Percentiles rank a stretch among this genome's conserved stretches.
These are phyloP conservation scores for Pseudocercospora musae DNA, from an alignment of 2,329 filamentous ascomycete species.

Conservation along the genomic window DNA sequence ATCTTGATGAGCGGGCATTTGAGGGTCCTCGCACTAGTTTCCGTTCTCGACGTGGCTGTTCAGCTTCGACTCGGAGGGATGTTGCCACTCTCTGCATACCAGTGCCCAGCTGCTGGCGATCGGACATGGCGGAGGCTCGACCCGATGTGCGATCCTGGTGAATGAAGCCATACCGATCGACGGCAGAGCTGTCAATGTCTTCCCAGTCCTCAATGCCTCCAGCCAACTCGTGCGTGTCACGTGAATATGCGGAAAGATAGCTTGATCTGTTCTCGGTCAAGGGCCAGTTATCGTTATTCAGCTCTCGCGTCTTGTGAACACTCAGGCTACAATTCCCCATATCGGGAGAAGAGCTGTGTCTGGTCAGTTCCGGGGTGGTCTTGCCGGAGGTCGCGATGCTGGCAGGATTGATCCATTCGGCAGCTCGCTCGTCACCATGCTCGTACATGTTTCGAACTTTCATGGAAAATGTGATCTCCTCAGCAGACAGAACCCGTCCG, in stretches of 20 bases:
- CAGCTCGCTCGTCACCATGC: constrained; percentile 56
- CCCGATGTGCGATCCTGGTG: constrained; percentile 41
- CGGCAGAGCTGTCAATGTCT: constrained; percentile 56
- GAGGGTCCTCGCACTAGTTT: constrained; percentile 52
- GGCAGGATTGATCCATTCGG: constrained; percentile 37
- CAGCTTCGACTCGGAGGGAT: constrained; percentile 54
- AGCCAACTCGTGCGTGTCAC: constrained; percentile 56
- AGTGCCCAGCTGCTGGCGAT: constrained; percentile 17
- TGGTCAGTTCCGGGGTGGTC: constrained; percentile 11
- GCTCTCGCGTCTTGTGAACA: constrained; percentile 7
- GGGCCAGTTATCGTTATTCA: constrained; percentile 12
- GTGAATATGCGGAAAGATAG: constrained; percentile 22
- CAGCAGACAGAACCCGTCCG: constrained; percentile 56
- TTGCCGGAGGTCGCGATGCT: constrained; percentile 5
- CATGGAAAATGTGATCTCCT: constrained; percentile 61
- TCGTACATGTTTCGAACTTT: constrained; percentile 64
- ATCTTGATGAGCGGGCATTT: constrained; percentile 44
- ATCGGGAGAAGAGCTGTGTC: constrained; percentile 13
- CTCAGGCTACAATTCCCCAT: neutral
- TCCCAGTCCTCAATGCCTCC: constrained; percentile 65
- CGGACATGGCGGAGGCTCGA: constrained; percentile 17
- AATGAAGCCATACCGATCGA: constrained; percentile 66
- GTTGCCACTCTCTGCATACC: constrained; percentile 59
- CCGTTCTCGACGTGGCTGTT: constrained; percentile 53
- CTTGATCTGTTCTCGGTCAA: constrained; percentile 16